Evolutionary conservation across 116 monocot genomes (phyloP).

Genomic region (Zostera marina): DNA sequence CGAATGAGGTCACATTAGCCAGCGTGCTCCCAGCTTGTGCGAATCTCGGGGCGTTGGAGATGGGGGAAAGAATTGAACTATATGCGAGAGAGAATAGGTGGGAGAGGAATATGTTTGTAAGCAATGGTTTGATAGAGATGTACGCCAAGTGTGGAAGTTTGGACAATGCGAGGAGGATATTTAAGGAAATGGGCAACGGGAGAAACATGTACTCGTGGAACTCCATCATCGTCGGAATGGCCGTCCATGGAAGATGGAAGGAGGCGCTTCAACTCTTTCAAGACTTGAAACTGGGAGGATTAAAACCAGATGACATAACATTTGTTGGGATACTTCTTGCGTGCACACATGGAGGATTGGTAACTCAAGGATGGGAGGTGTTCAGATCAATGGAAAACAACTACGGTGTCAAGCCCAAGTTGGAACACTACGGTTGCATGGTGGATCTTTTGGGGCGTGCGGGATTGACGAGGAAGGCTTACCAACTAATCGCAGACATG

Average conservation of each 20-base stretch:
- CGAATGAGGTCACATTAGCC: conserved; percentile 54
- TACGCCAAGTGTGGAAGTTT: conserved; percentile 66
- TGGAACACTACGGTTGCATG: conserved; percentile 72
- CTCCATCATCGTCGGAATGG: conserved; percentile 59
- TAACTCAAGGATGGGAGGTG: conserved; percentile 23
- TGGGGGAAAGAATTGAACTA: conserved; percentile 39
- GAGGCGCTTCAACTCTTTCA: conserved; percentile 39
- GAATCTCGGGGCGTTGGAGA: conserved; percentile 35
- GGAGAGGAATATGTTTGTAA: conserved; percentile 31
- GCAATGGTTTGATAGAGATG: conserved; percentile 62
- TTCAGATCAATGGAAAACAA: conserved; percentile 38
- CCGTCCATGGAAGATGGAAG: conserved; percentile 46
- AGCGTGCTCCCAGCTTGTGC: conserved; percentile 59
- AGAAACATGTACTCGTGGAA: conserved; percentile 67
- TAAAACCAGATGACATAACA: conserved; percentile 42
- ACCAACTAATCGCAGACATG: conserved; percentile 33
- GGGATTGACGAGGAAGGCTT: conserved; percentile 36
- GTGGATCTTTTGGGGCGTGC: conserved; percentile 62
- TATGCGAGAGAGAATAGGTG: conserved; percentile 32
- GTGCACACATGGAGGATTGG: conserved; percentile 57
- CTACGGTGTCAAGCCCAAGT: conserved; percentile 27
- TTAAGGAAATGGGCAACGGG: conserved; percentile 28
- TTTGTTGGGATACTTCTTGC: conserved; percentile 51
- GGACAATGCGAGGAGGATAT: conserved; percentile 23
- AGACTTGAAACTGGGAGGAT: conserved; percentile 32